A percentile compares a stretch with the other conserved stretches of the same genome.
phyloP scores from a whole-genome alignment of 2,329 filamentous ascomycete genomes.

The Huntiella abstrusa region DNA sequence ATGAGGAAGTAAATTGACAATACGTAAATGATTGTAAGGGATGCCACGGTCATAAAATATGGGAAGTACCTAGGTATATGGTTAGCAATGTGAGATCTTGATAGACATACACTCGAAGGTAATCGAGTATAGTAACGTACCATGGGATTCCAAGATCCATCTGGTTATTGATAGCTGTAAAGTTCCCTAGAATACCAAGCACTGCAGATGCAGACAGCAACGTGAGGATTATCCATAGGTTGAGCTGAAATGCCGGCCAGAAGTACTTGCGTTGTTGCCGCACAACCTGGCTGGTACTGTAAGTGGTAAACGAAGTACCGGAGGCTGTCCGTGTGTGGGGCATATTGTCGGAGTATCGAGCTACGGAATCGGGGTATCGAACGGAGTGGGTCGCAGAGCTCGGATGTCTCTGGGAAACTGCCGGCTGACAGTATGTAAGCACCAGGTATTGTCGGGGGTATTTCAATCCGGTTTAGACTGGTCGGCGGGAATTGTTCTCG shows the following conservation, averaged over 20 bases:
- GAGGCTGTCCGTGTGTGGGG: constrained; percentile 4
- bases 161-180: constrained; percentile 38
- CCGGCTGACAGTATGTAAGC: too few species aligned
- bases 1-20: constrained; percentile 44
- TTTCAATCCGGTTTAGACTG: too few species aligned
- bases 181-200: constrained; percentile 41
- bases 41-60: constrained; percentile 40
- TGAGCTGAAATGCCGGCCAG: constrained; percentile 49
- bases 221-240: constrained; percentile 50
- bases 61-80: constrained; percentile 39
- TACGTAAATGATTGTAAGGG: constrained; percentile 48
- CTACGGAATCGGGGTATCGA: too few species aligned
- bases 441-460: too few species aligned
- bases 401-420: too few species aligned
- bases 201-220: constrained; percentile 37
- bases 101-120: too few species aligned
- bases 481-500: too few species aligned
- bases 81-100: background rate
- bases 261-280: constrained; percentile 39
- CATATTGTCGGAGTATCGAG: background rate
- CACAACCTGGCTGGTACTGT: constrained; percentile 14
- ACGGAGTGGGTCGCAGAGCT: too few species aligned
- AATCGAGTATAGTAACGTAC: constrained; percentile 22
- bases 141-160: constrained; percentile 38
- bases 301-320: constrained; percentile 3